Evolutionary conservation across 2,329 filamentous ascomycete genomes (phyloP), one percentile per base, ranked within the genome.

Genomic region (Pseudogymnoascus sp.): DNA sequence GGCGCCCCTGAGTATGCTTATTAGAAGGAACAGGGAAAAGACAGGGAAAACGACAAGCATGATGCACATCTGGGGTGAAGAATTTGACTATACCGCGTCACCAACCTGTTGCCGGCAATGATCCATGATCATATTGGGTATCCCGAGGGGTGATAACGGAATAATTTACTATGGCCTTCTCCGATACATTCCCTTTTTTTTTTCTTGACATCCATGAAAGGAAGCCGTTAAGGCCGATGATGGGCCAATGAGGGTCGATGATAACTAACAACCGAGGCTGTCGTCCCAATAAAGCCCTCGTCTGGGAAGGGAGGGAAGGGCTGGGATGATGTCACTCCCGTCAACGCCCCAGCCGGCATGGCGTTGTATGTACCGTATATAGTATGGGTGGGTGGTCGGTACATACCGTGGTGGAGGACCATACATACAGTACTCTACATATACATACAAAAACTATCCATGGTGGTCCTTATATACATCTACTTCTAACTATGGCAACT

Each of bases 211-310:
- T 45, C 41, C 45, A 28, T 31, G 45, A 52, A 16, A 31, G 40
- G 18, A 21, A 14, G 21, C 43, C 12, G 8, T 28, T 4, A 28
- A 3, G 11, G 25, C 45, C 45, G 28, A 28, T 38, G 33, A 38
- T 6, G 38, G 7, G 16, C 38, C 38, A 18, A 41, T 49, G 23
- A 49, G 23, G 41, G 12, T 11, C 14, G 14, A 11, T n/a, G 23
- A 16, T 11, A n/a, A 5, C 23, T 4, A 52, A 31, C 14, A 52
- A 31, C 45, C 45, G 45, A 52, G 45, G 45, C 14, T 52, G 45
- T 52, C 45, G 45, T 52, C 45, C 45, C 25, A 52, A 52, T 52
- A 52, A 52, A 52, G 43, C 25, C 45, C 45, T 31, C 45, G 45
- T 52, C 45, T 52, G 45, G 45, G 25, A 45, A 23, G 41, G 41